Base-by-base conservation (phyloP, 169 alveolate species). In the Plasmodium inui region DNA sequence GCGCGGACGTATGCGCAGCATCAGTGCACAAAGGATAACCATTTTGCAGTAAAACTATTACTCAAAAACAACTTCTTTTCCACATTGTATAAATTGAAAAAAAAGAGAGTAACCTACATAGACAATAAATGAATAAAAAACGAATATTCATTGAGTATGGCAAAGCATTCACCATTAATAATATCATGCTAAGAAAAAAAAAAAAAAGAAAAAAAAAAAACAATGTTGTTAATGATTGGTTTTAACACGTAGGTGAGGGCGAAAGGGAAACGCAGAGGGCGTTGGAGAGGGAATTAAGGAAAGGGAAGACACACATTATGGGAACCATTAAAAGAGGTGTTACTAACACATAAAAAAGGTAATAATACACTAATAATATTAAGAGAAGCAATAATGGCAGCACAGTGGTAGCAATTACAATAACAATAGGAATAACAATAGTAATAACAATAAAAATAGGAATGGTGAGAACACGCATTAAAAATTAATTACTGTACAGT, bases 151-250 rank as follows among this genome's bases (percentile, higher is more conserved):
- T 83, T 83, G 6, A 41, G 34, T 44, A n/a, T 71, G 34, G 82
- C 28, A 83, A 70, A 83, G 53, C 74, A 41, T 67, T 70, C 72
- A 67, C 44, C 92, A 83, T 71, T 83, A 83, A 83, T 71, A 83
- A 50, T 22, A 32, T 26, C 50, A 83, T 70, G 74, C 83, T 41
- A 83, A 28, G 53, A 71, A 39, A 39, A 26, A 6, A 22, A 67
- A 67, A 46, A 46, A 67, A 67, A 67, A 61, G 19, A 61, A 26
- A 67, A 67, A 67, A 61, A 61, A 61, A 26, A 19, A 61, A 67
- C 34, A 22, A 82, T 82, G 46, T 83, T 67, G 83, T 71, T 83
- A 83, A 83, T 53, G 44, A 72, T 12, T 70, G 37, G 9, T 70
- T 37, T 83, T 50, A 14, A 50, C 61, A 67, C 34, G 53, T 71